Conservation (phyloP, 1,284 basidiomycete genomes). For the Cutaneotrichosporon mucoides region DNA sequence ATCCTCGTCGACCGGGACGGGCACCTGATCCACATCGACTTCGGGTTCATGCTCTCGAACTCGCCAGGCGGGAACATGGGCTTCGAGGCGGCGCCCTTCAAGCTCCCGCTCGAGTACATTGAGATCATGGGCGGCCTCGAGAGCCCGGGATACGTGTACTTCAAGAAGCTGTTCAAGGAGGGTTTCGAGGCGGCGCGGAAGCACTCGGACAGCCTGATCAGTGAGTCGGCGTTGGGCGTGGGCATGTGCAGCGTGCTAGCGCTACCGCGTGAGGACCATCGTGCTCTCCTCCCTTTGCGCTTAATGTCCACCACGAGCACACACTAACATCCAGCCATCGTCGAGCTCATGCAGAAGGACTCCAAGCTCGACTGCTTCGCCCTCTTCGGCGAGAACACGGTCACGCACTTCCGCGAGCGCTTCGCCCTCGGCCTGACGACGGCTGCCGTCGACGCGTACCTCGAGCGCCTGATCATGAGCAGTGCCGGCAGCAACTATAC, state of each 20-base stretch:
- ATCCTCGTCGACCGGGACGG: slow-evolving; percentile 94
- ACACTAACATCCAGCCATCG: slow-evolving; percentile 55
- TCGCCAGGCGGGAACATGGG: slow-evolving; percentile 91
- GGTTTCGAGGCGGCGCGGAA: slow-evolving; percentile 92
- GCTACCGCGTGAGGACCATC: too few relatives aligned
- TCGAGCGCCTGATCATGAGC: slow-evolving; percentile 79
- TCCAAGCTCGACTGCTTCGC: slow-evolving; percentile 90
- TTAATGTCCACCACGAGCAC: too few relatives aligned
- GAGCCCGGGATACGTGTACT: slow-evolving; percentile 73
- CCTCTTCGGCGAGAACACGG: slow-evolving; percentile 85
- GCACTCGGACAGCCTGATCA: slow-evolving; percentile 94
- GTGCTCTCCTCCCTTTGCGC: too few relatives aligned
- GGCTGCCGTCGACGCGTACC: slow-evolving; percentile 78
- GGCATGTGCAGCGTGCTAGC: too few relatives aligned
- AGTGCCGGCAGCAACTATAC: slow-evolving; percentile 91
- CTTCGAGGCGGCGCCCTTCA: slow-evolving; percentile 99
- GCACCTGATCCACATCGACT: slow-evolving; percentile 81
- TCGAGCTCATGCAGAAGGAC: slow-evolving; percentile 97
- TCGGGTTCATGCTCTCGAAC: slow-evolving; percentile 97
- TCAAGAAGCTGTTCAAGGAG: slow-evolving; percentile 80
- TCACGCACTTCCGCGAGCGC: slow-evolving; percentile 78
- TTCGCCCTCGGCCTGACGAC: slow-evolving; percentile 90
- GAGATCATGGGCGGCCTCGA: slow-evolving; percentile 90
- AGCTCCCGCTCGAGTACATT: slow-evolving; percentile 88
- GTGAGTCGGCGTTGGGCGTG: not conserved